These are phyloP conservation scores for Notholithocarpus densiflorus DNA, from an alignment of 306 rosid genomes.

Conservation along the genomic window DNA sequence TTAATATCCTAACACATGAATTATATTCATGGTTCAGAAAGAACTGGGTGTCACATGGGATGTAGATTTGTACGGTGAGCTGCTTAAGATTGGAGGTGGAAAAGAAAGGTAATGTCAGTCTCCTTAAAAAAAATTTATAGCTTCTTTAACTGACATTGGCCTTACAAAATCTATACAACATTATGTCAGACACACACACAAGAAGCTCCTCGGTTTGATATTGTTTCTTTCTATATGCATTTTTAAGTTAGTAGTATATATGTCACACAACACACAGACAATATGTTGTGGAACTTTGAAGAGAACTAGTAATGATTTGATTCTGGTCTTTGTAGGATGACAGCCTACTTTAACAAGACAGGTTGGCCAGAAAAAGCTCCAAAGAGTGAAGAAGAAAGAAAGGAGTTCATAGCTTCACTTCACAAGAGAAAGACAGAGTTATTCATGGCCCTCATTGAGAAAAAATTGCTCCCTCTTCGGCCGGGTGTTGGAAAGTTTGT, in stretches of 20 bases:
- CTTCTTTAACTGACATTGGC: constrained; percentile 6
- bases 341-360: constrained; percentile 82
- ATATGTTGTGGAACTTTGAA: constrained; percentile 7
- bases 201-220: background rate
- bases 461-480: constrained; percentile 87
- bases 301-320: constrained; percentile 9
- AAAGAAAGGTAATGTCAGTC: constrained; percentile 67
- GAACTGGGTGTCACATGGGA: constrained; percentile 91
- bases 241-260: background rate
- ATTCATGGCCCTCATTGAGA: constrained; percentile 94
- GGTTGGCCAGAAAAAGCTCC: constrained; percentile 97
- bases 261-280: background rate
- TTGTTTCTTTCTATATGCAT: background rate
- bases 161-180: background rate
- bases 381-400: constrained; percentile 63
- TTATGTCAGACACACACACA: too few relatives aligned
- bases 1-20: background rate
- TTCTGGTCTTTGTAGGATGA: constrained; percentile 59
- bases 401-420: constrained; percentile 80
- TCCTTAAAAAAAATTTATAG: background rate
- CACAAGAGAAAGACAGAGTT: constrained; percentile 92
- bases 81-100: constrained; percentile 98
- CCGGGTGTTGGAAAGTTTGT: constrained; percentile 98
- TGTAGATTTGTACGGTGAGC: constrained; percentile 90
- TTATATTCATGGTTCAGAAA: constrained; percentile 44